Base-by-base conservation (phyloP, 2,329 filamentous ascomycete genomes). In the Seiridium cupressi region DNA sequence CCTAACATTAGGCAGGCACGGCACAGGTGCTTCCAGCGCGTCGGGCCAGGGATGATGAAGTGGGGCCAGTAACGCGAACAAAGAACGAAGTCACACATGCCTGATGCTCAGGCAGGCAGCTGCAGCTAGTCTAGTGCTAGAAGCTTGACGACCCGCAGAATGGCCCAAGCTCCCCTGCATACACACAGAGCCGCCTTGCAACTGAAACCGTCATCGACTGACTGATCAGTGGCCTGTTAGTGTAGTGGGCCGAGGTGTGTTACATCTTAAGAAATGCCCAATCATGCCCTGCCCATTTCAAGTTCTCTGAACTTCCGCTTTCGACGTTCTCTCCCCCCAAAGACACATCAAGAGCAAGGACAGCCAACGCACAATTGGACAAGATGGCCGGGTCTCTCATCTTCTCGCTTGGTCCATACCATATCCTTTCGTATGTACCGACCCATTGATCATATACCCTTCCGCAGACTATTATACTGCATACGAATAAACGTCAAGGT, bases 321-420 rank as follows among this genome's bases (percentile, higher is more conserved):
- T 26, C 18, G 18, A 26, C 18, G 18, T 26, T 26, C 18, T 26
- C 18, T 1, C 2, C 18, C 18, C 18, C 18, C 18, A 26, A 26
- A 32, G 11, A 36, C 51, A 54, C 11, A 26, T 54, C 51, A 34
- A 49, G 6, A 31, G 4, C 26, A 32, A 10, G 7, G 10, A 34
- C 34, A 8, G 13, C 13, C 10, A 46, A 32, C 9, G 35, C 32
- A n/a, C 38, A 34, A 53, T 13, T 9, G 51, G 77, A 67, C 58
- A 85, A 84, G 82, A 68, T 75, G 9, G 73, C 69, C 9, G 51
- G 69, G 59, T 81, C 84, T 26, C 75, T 84, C 13, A 73, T 92
- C 60, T 82, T 84, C 61, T 87, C 87, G 31, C 83, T 84, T 53
- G 89, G 85, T 51, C 89, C 89, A 11, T 94, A 92, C 76, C 91